Conservation (phyloP, 83 land plant genomes). For the Picea abies region DNA sequence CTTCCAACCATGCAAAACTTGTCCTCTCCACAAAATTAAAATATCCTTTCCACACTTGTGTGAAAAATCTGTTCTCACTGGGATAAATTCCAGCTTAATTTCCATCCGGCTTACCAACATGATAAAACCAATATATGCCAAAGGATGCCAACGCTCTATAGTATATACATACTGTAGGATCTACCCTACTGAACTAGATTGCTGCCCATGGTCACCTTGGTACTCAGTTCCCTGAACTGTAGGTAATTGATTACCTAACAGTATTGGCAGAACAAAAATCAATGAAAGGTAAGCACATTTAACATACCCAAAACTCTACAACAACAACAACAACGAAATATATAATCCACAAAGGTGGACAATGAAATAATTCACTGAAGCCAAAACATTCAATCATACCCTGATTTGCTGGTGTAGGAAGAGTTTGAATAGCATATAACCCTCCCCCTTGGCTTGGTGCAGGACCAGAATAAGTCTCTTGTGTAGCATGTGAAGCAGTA, state of each 20-base stretch:
- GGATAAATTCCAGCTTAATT: not conserved
- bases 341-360: not conserved
- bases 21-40: not conserved
- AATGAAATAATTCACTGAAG: not conserved
- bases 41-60: not conserved
- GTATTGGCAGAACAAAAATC: not conserved
- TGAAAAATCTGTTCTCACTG: not conserved
- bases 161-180: not conserved
- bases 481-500: slow-evolving; percentile 3
- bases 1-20: not conserved
- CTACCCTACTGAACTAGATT: not conserved
- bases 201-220: not conserved
- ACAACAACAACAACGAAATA: not conserved
- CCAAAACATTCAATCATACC: not conserved
- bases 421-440: slow-evolving; percentile 14
- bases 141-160: not conserved
- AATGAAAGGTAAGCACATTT: not conserved
- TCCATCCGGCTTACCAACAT: not conserved
- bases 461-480: not conserved
- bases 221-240: slow-evolving; percentile 1
- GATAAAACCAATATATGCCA: slow-evolving; percentile 1
- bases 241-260: not conserved
- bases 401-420: slow-evolving; percentile 14
- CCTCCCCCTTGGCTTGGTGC: slow-evolving; percentile 10
- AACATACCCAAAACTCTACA: not conserved